These are phyloP conservation scores for Elaphomyces granulatus DNA, from an alignment of 495 filamentous ascomycete genomes.

Conservation along the genomic window DNA sequence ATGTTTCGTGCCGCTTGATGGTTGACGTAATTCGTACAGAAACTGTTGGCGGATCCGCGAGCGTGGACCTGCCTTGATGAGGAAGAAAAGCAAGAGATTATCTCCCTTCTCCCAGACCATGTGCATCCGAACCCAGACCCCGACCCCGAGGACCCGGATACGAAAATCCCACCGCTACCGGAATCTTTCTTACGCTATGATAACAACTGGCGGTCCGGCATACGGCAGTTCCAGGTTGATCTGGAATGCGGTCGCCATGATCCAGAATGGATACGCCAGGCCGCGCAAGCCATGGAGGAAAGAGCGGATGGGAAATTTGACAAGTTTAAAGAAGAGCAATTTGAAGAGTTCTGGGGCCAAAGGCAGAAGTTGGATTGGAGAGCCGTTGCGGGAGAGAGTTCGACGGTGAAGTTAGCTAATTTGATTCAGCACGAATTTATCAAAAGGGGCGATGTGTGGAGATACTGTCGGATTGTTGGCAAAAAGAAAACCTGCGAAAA, in stretches of 20 bases:
- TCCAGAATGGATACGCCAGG: conserved; percentile 50
- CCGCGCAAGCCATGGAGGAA: conserved; percentile 44
- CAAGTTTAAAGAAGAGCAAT: conserved; percentile 47
- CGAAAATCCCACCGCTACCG: conserved; percentile 27
- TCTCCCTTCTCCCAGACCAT: conserved; percentile 41
- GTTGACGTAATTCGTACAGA: conserved; percentile 24
- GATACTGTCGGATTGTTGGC: conserved; percentile 23
- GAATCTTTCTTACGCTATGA: conserved; percentile 36
- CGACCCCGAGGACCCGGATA: conserved; percentile 12
- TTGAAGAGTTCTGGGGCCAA: conserved; percentile 57
- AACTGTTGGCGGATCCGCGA: conserved; percentile 37
- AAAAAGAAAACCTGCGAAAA: conserved; percentile 11
- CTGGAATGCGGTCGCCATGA: conserved; percentile 47
- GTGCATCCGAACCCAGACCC: conserved; percentile 24
- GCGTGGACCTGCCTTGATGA: conserved; percentile 44
- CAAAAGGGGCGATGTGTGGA: conserved; percentile 38
- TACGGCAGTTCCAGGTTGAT: conserved; percentile 44
- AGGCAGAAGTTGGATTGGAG: conserved; percentile 33
- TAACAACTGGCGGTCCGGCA: conserved; percentile 32
- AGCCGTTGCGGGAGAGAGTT: conserved; percentile 33
- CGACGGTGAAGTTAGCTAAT: conserved; percentile 33
- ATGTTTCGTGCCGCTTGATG: conserved; percentile 1
- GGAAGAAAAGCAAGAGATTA: conserved; percentile 40
- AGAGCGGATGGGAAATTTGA: conserved; percentile 57
- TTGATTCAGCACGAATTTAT: conserved; percentile 33